Evolutionary conservation across 1,284 basidiomycete genomes (phyloP), one percentile per base, ranked within the genome.

Genomic region (Naganishia cerealis): DNA sequence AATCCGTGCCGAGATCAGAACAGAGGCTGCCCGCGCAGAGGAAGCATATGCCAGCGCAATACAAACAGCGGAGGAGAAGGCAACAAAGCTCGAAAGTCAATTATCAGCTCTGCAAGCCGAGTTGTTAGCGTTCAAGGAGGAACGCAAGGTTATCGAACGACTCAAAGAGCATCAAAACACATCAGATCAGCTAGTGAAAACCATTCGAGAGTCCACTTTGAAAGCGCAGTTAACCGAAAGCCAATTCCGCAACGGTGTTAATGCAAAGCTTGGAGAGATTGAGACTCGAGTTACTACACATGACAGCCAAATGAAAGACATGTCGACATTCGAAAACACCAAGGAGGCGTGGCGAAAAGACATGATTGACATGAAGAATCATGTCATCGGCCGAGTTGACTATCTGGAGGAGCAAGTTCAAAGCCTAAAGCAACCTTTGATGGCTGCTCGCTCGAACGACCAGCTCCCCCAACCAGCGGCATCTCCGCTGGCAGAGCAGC

Each of bases 301-400:
- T 40, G 61, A 53, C 9, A 10, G 7, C 12, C 26, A 54, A 8
- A 18, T 63, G 5, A 36, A 21, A 10, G 39, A 29, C 15, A 54
- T 63, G 38, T 42, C n/a, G 39, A 26, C 61, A 16, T 53, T 63
- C 50, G 50, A 54, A 33, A 10, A 53, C 1, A 63, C 61, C 33
- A 63, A 63, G 50, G 61, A 54, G 39, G 50, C 61, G 29, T 63
- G 61, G 61, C 61, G 61, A 18, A 40, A 50, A 15, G 61, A 63
- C 21, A 63, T 63, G 38, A 63, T 63, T 24, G 61, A 63, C 50
- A 63, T 63, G 61, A 63, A 63, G 50, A 54, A 63, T 18, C 61
- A 63, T 36, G 61, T 63, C 33, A 29, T 63, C 3, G 61, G 61
- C 18, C 50, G 61, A 26, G 61, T 63, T 21, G 61, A 63, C 33